phyloP scores from a whole-genome alignment of 202 grass and related monocot species.

The Thinopyrum obtusiflorum region DNA sequence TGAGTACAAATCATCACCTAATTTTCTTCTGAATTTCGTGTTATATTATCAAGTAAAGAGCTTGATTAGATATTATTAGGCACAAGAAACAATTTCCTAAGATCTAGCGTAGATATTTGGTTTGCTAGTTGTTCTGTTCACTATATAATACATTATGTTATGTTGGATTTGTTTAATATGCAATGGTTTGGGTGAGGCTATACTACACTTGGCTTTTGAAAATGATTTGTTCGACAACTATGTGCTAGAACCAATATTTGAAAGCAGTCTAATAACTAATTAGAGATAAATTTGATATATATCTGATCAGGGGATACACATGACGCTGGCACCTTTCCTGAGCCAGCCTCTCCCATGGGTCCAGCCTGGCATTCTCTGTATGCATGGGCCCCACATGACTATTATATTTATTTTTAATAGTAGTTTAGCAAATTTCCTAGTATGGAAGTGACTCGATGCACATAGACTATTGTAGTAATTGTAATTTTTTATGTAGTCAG shows the following conservation, averaged over 20 bases:
- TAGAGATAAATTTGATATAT: not conserved
- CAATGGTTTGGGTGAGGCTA: not conserved
- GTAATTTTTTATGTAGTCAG: not conserved
- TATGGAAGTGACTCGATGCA: not conserved
- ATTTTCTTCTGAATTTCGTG: not conserved
- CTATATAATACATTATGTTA: not conserved
- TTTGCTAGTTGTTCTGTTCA: not conserved
- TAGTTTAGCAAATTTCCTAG: not conserved
- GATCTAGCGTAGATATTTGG: not conserved
- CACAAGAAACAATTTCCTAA: not conserved
- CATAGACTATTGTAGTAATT: not conserved
- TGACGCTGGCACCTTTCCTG: not conserved
- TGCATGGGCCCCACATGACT: not conserved
- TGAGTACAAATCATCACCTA: constrained; percentile 35
- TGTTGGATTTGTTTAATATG: not conserved
- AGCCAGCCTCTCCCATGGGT: not conserved
- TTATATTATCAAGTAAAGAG: not conserved
- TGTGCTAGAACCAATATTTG: not conserved
- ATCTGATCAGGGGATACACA: not conserved
- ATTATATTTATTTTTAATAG: not conserved
- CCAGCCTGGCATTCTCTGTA: not conserved
- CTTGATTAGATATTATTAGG: not conserved
- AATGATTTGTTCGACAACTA: not conserved
- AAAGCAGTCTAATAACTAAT: not conserved
- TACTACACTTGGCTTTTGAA: not conserved